These are phyloP conservation scores for Camellia lanceoleosa DNA, from an alignment of 148 eudicot genomes.

Conservation along the genomic window DNA sequence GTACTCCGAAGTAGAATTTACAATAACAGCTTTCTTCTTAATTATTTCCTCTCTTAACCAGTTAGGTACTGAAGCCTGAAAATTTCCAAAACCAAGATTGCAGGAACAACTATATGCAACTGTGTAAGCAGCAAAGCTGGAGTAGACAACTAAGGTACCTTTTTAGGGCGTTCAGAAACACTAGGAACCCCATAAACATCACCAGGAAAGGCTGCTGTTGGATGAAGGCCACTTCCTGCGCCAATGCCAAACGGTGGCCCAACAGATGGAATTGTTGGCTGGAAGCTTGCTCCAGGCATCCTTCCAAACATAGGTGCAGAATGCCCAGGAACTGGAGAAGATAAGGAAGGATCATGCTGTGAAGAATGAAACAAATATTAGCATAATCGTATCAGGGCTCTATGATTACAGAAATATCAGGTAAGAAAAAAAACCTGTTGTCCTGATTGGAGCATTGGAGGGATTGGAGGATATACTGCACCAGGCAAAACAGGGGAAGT, in stretches of 20 bases:
- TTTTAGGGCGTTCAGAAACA: conserved; percentile 82
- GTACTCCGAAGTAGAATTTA: conserved; percentile 49
- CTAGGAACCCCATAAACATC: conserved; percentile 64
- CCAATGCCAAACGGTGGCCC: conserved; percentile 57
- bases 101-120: not conserved
- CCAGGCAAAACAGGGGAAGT: conserved; percentile 48
- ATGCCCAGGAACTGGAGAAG: conserved; percentile 60
- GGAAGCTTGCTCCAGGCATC: conserved; percentile 57
- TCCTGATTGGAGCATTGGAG: conserved; percentile 49
- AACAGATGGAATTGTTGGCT: conserved; percentile 46
- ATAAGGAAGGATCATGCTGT: conserved; percentile 69
- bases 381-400: not conserved
- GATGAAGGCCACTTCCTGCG: conserved; percentile 50
- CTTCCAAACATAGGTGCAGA: conserved; percentile 59
- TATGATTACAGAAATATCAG: conserved; percentile 9
- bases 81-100: conserved; percentile 18
- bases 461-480: conserved; percentile 53
- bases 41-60: conserved; percentile 99
- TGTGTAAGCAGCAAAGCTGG: not conserved
- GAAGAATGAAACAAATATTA: conserved; percentile 19
- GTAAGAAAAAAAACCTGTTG: conserved; percentile 50
- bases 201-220: conserved; percentile 52
- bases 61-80: conserved; percentile 87
- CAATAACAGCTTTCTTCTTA: conserved; percentile 72
- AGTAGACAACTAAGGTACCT: conserved; percentile 35